These are phyloP conservation scores for Taphrina pruni DNA, from an alignment of 1,139 yeast genomes.

Conservation along the genomic window DNA sequence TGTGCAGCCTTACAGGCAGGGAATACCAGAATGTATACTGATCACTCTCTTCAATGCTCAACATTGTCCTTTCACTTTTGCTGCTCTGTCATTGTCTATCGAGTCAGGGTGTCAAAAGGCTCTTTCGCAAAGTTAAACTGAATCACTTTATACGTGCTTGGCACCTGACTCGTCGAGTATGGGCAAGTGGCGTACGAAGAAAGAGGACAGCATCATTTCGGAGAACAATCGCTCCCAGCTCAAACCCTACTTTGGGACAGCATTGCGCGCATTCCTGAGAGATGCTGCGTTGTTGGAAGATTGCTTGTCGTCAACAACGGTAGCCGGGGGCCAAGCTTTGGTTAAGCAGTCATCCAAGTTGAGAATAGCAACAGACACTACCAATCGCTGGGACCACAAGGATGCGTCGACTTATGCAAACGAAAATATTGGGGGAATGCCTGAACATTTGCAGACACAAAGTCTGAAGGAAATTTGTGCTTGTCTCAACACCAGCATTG, in stretches of 20 bases:
- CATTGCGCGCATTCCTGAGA: constrained; percentile 9
- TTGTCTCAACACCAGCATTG: constrained; percentile 1
- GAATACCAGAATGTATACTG: too few species aligned
- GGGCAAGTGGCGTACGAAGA: constrained; percentile 7
- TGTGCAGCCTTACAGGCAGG: too few species aligned
- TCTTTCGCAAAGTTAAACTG: too few species aligned
- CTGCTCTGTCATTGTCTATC: too few species aligned
- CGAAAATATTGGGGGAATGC: not conserved
- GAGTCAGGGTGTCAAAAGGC: too few species aligned
- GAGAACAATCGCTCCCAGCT: not conserved
- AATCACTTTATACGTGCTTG: too few species aligned
- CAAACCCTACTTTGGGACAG: constrained; percentile 1
- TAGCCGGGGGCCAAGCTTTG: not conserved
- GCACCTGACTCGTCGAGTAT: not conserved
- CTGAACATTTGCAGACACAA: not conserved
- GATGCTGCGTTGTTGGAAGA: constrained; percentile 14
- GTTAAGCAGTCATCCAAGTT: not conserved
- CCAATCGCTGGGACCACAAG: not conserved
- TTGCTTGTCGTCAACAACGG: not conserved
- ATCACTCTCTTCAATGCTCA: too few species aligned
- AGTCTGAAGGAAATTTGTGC: constrained; percentile 6
- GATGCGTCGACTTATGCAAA: not conserved
- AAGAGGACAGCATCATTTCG: not conserved
- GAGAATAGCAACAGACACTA: not conserved
- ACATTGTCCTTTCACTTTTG: too few species aligned